These are phyloP conservation scores for Kwoniella mangroviensis DNA, from an alignment of 768 basidiomycete genomes.

Conservation along the genomic window DNA sequence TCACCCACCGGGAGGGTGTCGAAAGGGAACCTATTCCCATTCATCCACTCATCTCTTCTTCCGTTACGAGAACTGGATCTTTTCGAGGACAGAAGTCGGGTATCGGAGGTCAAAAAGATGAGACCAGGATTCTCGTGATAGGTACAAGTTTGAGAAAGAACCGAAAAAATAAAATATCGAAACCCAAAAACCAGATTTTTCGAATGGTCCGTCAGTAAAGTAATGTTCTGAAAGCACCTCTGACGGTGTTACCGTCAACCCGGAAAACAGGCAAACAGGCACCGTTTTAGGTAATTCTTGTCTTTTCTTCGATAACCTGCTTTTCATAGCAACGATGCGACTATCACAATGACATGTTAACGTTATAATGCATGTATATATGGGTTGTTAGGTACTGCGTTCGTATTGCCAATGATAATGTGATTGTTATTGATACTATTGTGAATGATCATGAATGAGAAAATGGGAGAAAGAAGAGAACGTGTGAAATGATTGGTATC, in stretches of 20 bases:
- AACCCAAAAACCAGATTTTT: neutral
- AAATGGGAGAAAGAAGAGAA: neutral
- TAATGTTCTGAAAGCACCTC: constrained; percentile 1
- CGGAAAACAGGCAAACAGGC: neutral
- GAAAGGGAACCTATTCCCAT: neutral
- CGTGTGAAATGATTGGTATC: neutral
- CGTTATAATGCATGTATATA: neutral
- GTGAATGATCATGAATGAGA: neutral
- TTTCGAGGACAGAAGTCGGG: neutral
- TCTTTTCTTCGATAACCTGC: no score
- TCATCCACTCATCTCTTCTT: neutral
- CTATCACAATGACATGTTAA: neutral
- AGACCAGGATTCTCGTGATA: neutral
- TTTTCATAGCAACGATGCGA: neutral
- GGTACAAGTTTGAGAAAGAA: neutral
- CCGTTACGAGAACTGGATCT: neutral
- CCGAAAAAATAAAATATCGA: no score
- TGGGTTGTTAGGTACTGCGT: neutral
- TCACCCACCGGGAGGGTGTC: neutral
- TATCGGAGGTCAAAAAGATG: neutral
- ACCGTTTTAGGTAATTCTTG: constrained; percentile 14
- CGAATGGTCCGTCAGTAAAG: constrained; percentile 1
- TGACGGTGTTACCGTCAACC: constrained; percentile 3
- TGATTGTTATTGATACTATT: neutral
- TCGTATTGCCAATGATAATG: neutral